Evolutionary conservation across 2,329 filamentous ascomycete genomes (phyloP).

Genomic region (Coniochaeta sp.): DNA sequence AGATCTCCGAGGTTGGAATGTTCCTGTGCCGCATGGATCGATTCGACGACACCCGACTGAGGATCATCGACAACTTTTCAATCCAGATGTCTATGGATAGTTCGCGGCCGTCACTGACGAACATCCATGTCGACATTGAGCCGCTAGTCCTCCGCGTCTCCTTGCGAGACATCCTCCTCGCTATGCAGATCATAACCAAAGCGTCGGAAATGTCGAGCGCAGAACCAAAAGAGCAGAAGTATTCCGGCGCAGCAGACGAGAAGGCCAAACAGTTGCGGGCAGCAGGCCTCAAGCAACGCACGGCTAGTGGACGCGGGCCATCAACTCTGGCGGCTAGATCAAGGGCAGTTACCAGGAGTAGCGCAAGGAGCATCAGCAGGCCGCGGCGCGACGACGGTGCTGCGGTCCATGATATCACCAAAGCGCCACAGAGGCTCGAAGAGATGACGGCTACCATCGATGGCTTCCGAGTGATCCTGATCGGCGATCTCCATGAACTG

Average conservation of each 20-base stretch:
- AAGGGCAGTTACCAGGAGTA: slow-evolving; percentile 21
- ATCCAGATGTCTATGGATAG: slow-evolving; percentile 81
- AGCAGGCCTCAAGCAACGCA: slow-evolving; percentile 44
- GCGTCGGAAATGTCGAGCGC: slow-evolving; percentile 79
- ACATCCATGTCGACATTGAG: slow-evolving; percentile 81
- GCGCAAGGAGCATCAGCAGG: slow-evolving; percentile 11
- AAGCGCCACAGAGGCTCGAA: slow-evolving; percentile 43
- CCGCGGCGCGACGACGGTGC: slow-evolving; percentile 7
- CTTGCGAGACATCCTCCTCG: slow-evolving; percentile 87
- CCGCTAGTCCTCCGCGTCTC: slow-evolving; percentile 87
- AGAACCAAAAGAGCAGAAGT: slow-evolving; percentile 38
- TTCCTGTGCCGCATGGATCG: slow-evolving; percentile 98
- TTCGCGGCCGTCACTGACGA: slow-evolving; percentile 56
- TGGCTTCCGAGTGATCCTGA: slow-evolving; percentile 84
- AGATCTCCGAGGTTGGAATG: slow-evolving; percentile 94
- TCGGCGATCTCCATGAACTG: slow-evolving; percentile 92
- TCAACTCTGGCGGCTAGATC: slow-evolving; percentile 41
- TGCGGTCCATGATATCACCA: slow-evolving; percentile 24
- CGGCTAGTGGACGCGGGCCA: slow-evolving; percentile 48
- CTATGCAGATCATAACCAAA: slow-evolving; percentile 84
- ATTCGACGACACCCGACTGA: slow-evolving; percentile 82
- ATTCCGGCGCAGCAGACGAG: slow-evolving; percentile 35
- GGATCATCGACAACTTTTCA: slow-evolving; percentile 95
- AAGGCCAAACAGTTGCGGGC: slow-evolving; percentile 48
- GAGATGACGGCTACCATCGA: slow-evolving; percentile 81